Base-by-base conservation (phyloP, 805 yeast species). In the Kodamaea laetipori region DNA sequence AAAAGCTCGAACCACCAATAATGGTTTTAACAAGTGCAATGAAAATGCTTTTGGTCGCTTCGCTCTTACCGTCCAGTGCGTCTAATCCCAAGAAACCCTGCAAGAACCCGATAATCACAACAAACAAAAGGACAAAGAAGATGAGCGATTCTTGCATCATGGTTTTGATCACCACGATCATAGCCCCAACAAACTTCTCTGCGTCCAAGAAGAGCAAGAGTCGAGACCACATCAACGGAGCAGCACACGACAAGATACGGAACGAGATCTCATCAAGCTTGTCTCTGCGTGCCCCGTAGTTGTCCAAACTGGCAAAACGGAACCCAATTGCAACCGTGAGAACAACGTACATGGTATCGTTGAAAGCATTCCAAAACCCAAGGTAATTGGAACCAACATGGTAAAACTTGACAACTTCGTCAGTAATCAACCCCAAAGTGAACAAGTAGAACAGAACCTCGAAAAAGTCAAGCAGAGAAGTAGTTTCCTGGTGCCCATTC, bases 1-100 rank as follows among this genome's bases (percentile, higher is more conserved):
- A 77, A 56, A 87, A 86, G 45, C 82, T 81, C 1, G 94, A 85
- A 4, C 81, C 83, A 7, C 90, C 89, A 46, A 89, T 70, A 6
- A 90, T 79, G 0, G 94, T 84, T 46, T 83, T 78, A 32, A 84
- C 71, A 66, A 89, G 73, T 12, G 83, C 81, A 7, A 79, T 66
- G 35, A 87, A 62, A 39, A 87, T 81, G 25, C 78, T 70, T 15
- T 69, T 64, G 0, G 95, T 86, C 18, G 86, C 84, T 51, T 88
- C 94, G 45, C 84, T 71, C 49, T 77, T 80, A 51, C 96, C 96
- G 62, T 89, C 96, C 2, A 95, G 85, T 27, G 86, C 84, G 64
- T 89, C 97, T 43, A 89, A 70, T 9, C 96, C 96, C 25, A 89
- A 63, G 61, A 89, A 87, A 0, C 95, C 96, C 60, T 89, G 96